Conservation (phyloP, 257 asterid species). For the Gentiana straminea region DNA sequence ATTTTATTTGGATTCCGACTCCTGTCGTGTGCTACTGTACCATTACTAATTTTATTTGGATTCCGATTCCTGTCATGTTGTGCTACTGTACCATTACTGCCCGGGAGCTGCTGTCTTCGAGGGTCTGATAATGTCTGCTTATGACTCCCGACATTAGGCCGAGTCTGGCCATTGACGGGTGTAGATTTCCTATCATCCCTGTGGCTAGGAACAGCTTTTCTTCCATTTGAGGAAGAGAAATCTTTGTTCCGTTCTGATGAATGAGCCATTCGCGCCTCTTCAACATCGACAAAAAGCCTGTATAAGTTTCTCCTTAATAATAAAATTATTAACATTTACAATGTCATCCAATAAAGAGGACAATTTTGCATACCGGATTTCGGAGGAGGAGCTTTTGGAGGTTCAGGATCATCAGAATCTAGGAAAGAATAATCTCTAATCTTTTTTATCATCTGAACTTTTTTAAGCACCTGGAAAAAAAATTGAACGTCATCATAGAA, state of each 20-base stretch:
- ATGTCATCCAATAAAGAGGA: conserved; percentile 16
- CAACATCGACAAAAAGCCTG: conserved; percentile 63
- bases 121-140: conserved; percentile 21
- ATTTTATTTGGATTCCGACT: not conserved
- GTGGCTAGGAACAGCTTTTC: conserved; percentile 23
- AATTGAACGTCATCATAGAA: conserved; percentile 3
- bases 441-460: conserved; percentile 59
- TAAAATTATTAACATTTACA: conserved; percentile 18
- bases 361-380: conserved; percentile 49
- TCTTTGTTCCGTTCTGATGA: conserved; percentile 32
- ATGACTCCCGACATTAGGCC: conserved; percentile 25
- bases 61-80: not conserved
- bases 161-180: conserved; percentile 24
- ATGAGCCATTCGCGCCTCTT: conserved; percentile 52
- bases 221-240: conserved; percentile 24
- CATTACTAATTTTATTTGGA: conserved; percentile 19
- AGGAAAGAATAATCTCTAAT: conserved; percentile 91
- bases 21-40: no score
- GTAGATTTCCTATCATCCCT: conserved; percentile 31
- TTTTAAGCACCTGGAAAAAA: conserved; percentile 39
- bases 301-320: conserved; percentile 50
- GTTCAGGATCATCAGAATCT: conserved; percentile 64
- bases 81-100: conserved; percentile 18
- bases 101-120: not conserved
- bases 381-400: conserved; percentile 39